Base-by-base conservation (phyloP, 2,329 filamentous ascomycete species). In the Colletotrichum scovillei region DNA sequence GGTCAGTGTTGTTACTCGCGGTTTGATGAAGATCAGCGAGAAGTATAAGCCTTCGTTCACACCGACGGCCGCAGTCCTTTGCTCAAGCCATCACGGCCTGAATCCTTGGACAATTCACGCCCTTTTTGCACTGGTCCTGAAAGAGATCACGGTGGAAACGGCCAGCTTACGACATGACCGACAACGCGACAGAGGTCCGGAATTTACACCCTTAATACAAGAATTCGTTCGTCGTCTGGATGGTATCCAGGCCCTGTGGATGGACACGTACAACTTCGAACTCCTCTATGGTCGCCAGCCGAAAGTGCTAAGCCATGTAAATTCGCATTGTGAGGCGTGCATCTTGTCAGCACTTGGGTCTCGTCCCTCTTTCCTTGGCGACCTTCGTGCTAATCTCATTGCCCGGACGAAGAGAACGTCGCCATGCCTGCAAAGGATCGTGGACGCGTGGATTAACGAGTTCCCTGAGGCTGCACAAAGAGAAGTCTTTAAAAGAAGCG, bases 311-410 rank as follows among this genome's bases (percentile, higher is more conserved):
- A 76, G 74, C 7, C 62, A 74, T 12, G 78, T 86, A 4, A 69
- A 74, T 35, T 81, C 78, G 7, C 79, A 81, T 16, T 91, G 89
- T 74, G 86, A 89, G 76, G 88, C 88, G 1, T 91, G 89, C 74
- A 85, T 88, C 32, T 78, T 91, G 14, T 83, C 86, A 1, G 81
- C 82, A 3, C 77, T 91, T 0, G 88, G 88, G 2, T 85, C 85
- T 0, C 81, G 83, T 38, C 78, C 77, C 5, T 77, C 81, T 19
- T 75, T 84, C 1, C 78, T 91, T 2, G 77, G 81, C 6, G 87
- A 88, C 75, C 76, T 91, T 38, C 79, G 85, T 32, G 84, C 86
- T 3, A 79, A 82, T 53, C 76, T 89, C 67, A 32, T 84, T 11
- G 83, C 84, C 38, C 83, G 88, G 42, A 75, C 75, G 26, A 78